phyloP scores from a whole-genome alignment of 202 grass and related monocot genomes.

The Cymbopogon flexuosus region DNA sequence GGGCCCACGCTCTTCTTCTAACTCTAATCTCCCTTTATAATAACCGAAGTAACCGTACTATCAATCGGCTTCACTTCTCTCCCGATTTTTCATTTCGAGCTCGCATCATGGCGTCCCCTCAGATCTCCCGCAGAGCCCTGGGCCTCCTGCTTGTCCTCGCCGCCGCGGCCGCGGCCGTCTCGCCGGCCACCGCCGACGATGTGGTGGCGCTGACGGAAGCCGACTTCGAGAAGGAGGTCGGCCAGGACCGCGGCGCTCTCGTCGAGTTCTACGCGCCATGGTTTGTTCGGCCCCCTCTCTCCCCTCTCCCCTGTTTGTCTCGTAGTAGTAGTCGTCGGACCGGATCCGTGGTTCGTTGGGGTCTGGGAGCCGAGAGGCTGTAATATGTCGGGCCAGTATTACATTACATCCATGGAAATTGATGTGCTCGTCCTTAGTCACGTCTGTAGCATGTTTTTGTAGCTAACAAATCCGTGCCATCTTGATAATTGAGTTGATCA shows the following conservation, averaged over 20 bases:
- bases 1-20: background rate
- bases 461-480: background rate
- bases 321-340: too few species aligned
- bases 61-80: background rate
- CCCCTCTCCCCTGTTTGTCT: background rate
- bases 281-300: slow-evolving; percentile 8
- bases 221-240: slow-evolving; percentile 92
- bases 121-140: slow-evolving; percentile 53
- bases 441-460: background rate
- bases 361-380: background rate
- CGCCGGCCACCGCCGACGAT: slow-evolving; percentile 41
- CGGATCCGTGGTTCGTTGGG: slow-evolving; percentile 8
- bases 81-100: background rate
- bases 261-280: slow-evolving; percentile 99
- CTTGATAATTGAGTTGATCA: background rate
- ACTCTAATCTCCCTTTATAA: background rate
- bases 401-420: background rate
- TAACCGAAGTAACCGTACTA: background rate
- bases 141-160: slow-evolving; percentile 30
- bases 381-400: background rate
- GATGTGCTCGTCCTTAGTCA: background rate
- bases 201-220: slow-evolving; percentile 70
- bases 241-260: slow-evolving; percentile 83
- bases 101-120: slow-evolving; percentile 54
- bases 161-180: slow-evolving; percentile 24